Evolutionary conservation across 164 flowering plant genomes (phyloP).

Genomic region (Vitis rupestris): DNA sequence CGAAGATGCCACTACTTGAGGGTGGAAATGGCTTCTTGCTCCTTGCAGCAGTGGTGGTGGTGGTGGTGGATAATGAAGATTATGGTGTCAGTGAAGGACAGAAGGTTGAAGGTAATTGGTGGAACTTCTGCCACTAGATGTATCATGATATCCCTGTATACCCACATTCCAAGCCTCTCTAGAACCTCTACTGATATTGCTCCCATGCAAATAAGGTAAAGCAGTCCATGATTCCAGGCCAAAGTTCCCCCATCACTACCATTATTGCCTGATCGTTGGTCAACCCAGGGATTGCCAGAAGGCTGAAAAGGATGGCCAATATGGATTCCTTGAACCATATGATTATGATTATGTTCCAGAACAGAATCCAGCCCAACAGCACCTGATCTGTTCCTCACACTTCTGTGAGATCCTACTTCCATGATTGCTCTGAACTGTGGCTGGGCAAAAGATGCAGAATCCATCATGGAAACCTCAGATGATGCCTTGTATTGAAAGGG

Average conservation of each 20-base stretch:
- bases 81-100: conserved; percentile 36
- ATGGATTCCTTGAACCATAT: conserved; percentile 45
- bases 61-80: conserved; percentile 16
- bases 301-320: conserved; percentile 46
- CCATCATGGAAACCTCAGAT: conserved; percentile 34
- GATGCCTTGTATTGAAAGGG: conserved; percentile 36
- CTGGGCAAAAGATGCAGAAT: conserved; percentile 25
- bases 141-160: conserved; percentile 44
- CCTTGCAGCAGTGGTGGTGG: conserved; percentile 40
- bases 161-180: conserved; percentile 38
- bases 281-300: conserved; percentile 42
- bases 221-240: conserved; percentile 44
- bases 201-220: conserved; percentile 28
- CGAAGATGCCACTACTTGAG: conserved; percentile 44
- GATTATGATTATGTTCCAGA: conserved; percentile 35
- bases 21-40: conserved; percentile 40
- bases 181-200: conserved; percentile 37
- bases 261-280: conserved; percentile 35
- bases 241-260: conserved; percentile 40
- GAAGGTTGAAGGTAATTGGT: conserved; percentile 40
- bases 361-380: conserved; percentile 36
- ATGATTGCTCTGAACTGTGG: conserved; percentile 39
- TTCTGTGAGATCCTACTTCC: conserved; percentile 41
- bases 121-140: conserved; percentile 33
- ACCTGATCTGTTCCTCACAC: conserved; percentile 46